Base-by-base conservation (phyloP, 192 early-diverging fungal genomes). In the Umbelopsis ramanniana region DNA sequence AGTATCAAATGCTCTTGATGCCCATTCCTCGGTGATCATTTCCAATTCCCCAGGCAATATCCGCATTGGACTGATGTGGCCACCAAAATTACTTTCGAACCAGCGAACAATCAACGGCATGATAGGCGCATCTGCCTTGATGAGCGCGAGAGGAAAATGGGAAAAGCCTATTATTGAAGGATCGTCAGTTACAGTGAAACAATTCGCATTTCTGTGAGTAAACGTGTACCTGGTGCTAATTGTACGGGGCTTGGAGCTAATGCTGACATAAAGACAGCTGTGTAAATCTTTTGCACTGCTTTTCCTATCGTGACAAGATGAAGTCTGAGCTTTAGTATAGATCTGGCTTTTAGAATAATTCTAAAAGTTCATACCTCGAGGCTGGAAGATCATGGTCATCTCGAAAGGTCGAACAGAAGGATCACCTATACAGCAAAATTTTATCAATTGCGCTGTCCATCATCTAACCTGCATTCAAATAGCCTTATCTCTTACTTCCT, bases 71-170 rank as follows among this genome's bases (percentile, higher is more conserved):
- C 57, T 63, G 11, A 63, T 63, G 33, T 63, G 57, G 1, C 57
- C 57, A 2, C 57, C 57, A 37, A 63, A 63, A 63, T 63, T 63
- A 8, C 57, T 63, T 63, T 63, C 57, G 26, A 63, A 63, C 57
- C 57, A 63, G 15, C 57, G 57, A 19, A 26, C 26, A 15, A 63
- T 63, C 8, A 63, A 29, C 2, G 57, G 57, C 33, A 63, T 63
- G 17, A 63, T 63, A 63, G 57, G 57, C n/a, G 57, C 57, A 38
- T 63, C 57, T 19, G 57, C 57, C 15, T 63, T 63, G 26, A 63
- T 63, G 29, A 63, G 57, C 0, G 57, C 57, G 37, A 63, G 57
- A 19, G 57, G 29, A 63, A 37, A 63, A 37, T 63, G 57, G 8
- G 57, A 37, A 19, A 63, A 63, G 5, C 57, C 57, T 63, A 29